phyloP scores from a whole-genome alignment of 768 basidiomycete genomes.

The Xerocomellus dryophilus region DNA sequence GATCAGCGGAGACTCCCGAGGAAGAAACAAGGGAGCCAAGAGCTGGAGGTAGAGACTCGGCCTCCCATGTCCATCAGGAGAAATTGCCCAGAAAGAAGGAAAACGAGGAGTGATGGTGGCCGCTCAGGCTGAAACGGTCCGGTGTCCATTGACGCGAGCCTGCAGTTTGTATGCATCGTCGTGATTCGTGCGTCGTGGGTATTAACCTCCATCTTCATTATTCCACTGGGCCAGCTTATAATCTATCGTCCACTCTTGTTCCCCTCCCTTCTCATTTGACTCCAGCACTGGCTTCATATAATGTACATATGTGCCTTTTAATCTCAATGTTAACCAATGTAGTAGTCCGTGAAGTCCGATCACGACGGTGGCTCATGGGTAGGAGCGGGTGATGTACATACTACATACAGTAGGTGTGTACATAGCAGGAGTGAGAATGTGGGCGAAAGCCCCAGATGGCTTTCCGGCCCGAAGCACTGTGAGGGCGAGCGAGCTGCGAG shows the following conservation, averaged over 20 bases:
- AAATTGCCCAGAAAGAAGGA: slow-evolving; percentile 5
- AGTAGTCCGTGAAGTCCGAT: too few relatives aligned
- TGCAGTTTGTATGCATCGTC: background rate
- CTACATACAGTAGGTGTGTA: too few relatives aligned
- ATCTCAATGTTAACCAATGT: too few relatives aligned
- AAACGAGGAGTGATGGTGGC: background rate
- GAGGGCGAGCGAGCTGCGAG: too few relatives aligned
- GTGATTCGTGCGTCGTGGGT: background rate
- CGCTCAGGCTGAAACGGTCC: background rate
- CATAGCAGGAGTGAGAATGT: too few relatives aligned
- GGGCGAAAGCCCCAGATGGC: too few relatives aligned
- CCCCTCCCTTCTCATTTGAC: background rate
- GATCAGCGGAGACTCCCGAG: background rate
- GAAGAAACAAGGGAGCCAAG: background rate
- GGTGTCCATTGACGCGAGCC: background rate
- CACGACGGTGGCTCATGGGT: too few relatives aligned
- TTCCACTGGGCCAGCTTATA: too few relatives aligned
- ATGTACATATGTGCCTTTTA: too few relatives aligned
- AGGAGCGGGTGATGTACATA: too few relatives aligned
- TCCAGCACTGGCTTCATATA: background rate
- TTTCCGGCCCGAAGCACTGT: too few relatives aligned
- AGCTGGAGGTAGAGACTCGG: background rate
- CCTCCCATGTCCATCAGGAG: background rate
- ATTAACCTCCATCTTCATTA: background rate
- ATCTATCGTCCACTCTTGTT: background rate